Evolutionary conservation across 2,329 filamentous ascomycete genomes (phyloP), one percentile per base, ranked within the genome.

Genomic region (Talaromyces pinophilus): DNA sequence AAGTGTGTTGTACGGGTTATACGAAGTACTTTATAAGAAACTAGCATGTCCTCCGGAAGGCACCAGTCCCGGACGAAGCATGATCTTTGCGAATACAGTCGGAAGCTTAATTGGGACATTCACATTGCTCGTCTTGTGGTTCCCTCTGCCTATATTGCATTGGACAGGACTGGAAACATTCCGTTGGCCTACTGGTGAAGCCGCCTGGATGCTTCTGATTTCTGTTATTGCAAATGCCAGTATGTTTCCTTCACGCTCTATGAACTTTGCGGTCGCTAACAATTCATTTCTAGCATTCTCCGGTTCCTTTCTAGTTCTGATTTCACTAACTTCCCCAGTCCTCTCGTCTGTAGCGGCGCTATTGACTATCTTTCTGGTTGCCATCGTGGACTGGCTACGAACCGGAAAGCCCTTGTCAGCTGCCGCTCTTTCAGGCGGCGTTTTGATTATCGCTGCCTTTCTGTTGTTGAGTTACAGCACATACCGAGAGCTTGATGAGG

Each of bases 1-100:
- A 10, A 95, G 91, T 70, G 89, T 99, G 6, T 85, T 99, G 19
- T 99, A 99, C 77, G 95, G 95, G 0, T 88, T 99, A 59, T 99
- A 99, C 79, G 95, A 99, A 79, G 95, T 99, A 5, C 79, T 99
- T 46, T 99, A 99, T 82, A 99, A 99, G 83, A 89, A 90, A 67
- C 88, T 89, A 67, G 94, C 94, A 15, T 99, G 95, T 76, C 95
- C 95, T 11, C 95, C 95, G 0, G 93, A 97, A 71, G 93, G 93
- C 60, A 91, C 89, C 63, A 90, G 87, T 52, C 87, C 95, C 0
- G 88, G 86, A n/a, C 88, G 93, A n/a, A 93, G 93, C 72, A 95
- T 96, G 84, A 89, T 98, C 67, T 98, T 99, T 72, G 93, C 95
- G 73, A 98, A 96, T 76, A 90, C 91, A 0, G 95, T 98, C 74